Evolutionary conservation across 345 rosid species (phyloP), one percentile per base, ranked within the genome.

Genomic region (Gossypium sturtianum): DNA sequence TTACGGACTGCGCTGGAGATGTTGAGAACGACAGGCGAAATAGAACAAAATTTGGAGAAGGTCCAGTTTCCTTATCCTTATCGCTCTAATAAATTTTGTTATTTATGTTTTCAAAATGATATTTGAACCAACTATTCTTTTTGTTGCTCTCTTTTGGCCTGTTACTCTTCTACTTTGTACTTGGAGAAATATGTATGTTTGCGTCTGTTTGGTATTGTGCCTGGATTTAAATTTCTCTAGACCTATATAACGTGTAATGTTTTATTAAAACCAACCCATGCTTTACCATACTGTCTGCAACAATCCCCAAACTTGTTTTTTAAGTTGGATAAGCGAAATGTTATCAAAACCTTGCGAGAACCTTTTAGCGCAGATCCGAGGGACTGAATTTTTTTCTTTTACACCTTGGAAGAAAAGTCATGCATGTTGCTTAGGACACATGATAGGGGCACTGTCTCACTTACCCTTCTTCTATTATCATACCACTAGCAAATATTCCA

Each of bases 1-100:
- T 74, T 93, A 81, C 70, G 80, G 64, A 88, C 90, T 44, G 98
- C 98, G 29, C 25, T 95, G 49, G 89, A 95, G 90, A 8, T 95
- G 98, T 89, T 95, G 53, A 76, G 70, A 53, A 82, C 92, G 12
- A 89, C 99, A 52, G 81, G 85, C 74, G 94, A 90, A 77, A 90
- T 94, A 66, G 98, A 91, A 79, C 71, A 66, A 9, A 86, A 86
- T 29, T 71, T 94, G 82, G 74, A 86, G 56, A 87, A 91, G 83
- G 97, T 89, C 41, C 52, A 47, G 70, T 54, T 29, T 49, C 71
- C 29, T 53, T 54, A 10, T 58, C 43, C 64, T 4, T 25, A 12
- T 59, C 2, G 8, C 52, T 44, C 66, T 25, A 64, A 38, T 74
- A 16, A 27, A 12, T 64, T 53, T 65, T 53, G 45, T 66, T 74